Evolutionary conservation across 176 grass and related monocot species (phyloP), one percentile per base, ranked within the genome.

Genomic region (Carex myosuroides): DNA sequence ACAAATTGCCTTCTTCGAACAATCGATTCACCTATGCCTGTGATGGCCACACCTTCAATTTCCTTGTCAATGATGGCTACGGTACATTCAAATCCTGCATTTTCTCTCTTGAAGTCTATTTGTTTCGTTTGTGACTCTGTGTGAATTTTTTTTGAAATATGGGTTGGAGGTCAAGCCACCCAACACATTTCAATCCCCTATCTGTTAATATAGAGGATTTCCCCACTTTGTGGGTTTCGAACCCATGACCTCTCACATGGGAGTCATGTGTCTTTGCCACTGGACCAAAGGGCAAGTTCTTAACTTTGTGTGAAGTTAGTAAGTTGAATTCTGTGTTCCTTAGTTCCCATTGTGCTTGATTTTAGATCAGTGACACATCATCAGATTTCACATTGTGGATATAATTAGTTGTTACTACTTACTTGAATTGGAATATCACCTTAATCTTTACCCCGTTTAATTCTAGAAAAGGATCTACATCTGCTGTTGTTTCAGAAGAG

Each of bases 41-140:
- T 83, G 94, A 97, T 79, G 35, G 84, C 1, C 95, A 97, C 84
- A 91, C 92, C 3, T 97, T 97, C 85, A 92, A 94, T 85, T 97
- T 94, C 89, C 92, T 97, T 55, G 85, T 94, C 78, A 88, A 92
- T 79, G 84, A 79, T 32, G 95, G 95, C 55, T 97, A 97, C 46
- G 92, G 92, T 97, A 59, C 39, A 78, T 63, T 8, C 13, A 52
- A 42, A 52, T 70, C n/a, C 24, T 32, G 10, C 37, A 29, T 70
- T 66, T 56, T 83, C 3, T 84, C 1, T 83, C 35, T 69, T 70
- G 6, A 46, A 21, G 30, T 83, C 8, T 66, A 24, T 72, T 29
- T 48, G 56, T 65, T 65, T 82, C 16, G 48, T 80, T 21, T 50
- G 35, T 50, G 26, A 35, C 22, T 13, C 32, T 83, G n/a, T 67